Percentiles rank a stretch among this genome's conserved stretches.
These are phyloP conservation scores for Penicillium coffeae DNA, from an alignment of 495 filamentous ascomycete genomes.

Conservation along the genomic window DNA sequence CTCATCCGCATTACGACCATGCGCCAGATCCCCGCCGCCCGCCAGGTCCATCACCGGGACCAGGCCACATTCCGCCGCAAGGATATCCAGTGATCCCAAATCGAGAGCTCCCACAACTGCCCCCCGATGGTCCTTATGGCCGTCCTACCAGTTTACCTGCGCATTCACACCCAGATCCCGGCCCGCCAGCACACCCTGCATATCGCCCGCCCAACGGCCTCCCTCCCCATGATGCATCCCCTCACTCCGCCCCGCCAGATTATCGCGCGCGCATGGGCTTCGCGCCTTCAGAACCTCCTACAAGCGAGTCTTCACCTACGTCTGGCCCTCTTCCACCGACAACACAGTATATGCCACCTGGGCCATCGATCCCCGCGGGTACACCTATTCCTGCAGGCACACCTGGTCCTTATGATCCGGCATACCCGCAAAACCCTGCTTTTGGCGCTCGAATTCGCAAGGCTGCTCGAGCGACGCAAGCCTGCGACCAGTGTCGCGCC, in stretches of 20 bases:
- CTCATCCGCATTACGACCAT: slow-evolving; percentile 27
- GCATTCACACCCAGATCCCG: slow-evolving; percentile 24
- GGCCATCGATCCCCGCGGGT: slow-evolving; percentile 16
- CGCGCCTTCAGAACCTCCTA: slow-evolving; percentile 25
- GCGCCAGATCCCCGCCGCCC: slow-evolving; percentile 31
- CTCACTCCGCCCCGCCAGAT: slow-evolving; percentile 37
- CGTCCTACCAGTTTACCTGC: slow-evolving; percentile 33
- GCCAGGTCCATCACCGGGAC: slow-evolving; percentile 13
- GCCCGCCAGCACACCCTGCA: slow-evolving; percentile 21
- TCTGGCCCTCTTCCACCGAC: slow-evolving; percentile 20
- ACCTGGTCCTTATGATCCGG: slow-evolving; percentile 24
- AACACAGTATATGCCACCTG: slow-evolving; percentile 29
- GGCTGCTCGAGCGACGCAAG: slow-evolving; percentile 41
- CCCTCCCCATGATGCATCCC: slow-evolving; percentile 31
- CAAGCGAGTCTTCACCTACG: slow-evolving; percentile 26
- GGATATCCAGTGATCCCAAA: slow-evolving; percentile 30
- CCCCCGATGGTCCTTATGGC: slow-evolving; percentile 33
- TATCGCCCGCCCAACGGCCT: slow-evolving; percentile 33
- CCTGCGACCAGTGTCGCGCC: slow-evolving; percentile 58
- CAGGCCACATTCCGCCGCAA: slow-evolving; percentile 8
- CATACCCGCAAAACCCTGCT: slow-evolving; percentile 30
- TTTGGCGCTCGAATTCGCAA: slow-evolving; percentile 40
- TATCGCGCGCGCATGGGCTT: slow-evolving; percentile 37
- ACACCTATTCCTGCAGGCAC: slow-evolving; percentile 8
- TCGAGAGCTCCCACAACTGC: slow-evolving; percentile 41